phyloP scores from a whole-genome alignment of 2,329 filamentous ascomycete species.

The Aspergillus sergii region DNA sequence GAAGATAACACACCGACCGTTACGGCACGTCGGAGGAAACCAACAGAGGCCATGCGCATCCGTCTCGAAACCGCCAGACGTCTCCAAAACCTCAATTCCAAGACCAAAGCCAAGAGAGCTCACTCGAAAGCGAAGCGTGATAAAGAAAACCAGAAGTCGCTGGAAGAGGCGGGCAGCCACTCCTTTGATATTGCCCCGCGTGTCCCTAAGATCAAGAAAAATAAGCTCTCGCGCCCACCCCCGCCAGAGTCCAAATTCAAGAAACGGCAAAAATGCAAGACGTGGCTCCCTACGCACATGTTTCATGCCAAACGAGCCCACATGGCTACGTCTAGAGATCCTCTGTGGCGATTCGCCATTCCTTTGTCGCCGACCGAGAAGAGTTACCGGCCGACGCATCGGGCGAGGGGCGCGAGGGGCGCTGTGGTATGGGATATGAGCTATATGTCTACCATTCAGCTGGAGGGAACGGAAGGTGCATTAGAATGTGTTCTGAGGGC shows the following conservation, averaged over 20 bases:
- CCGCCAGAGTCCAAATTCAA: slow-evolving; percentile 71
- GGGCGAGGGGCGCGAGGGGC: slow-evolving; percentile 73
- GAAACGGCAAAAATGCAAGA: slow-evolving; percentile 84
- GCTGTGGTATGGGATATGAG: slow-evolving; percentile 91
- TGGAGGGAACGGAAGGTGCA: slow-evolving; percentile 68
- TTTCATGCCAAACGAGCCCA: slow-evolving; percentile 91
- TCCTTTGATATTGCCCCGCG: slow-evolving; percentile 42
- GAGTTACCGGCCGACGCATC: slow-evolving; percentile 83
- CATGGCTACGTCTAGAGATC: slow-evolving; percentile 77
- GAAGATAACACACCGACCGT: slow-evolving; percentile 90
- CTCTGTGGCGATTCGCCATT: slow-evolving; percentile 88
- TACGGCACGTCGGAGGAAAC: slow-evolving; percentile 56
- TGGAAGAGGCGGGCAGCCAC: slow-evolving; percentile 32
- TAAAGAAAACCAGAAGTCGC: slow-evolving; percentile 24
- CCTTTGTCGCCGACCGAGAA: slow-evolving; percentile 87
- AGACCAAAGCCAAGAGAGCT: slow-evolving; percentile 43
- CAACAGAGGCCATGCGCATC: slow-evolving; percentile 48
- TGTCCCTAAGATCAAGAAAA: slow-evolving; percentile 69
- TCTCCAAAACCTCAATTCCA: slow-evolving; percentile 62
- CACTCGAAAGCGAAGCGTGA: slow-evolving; percentile 49
- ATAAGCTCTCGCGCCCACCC: slow-evolving; percentile 66
- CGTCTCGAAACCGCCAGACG: slow-evolving; percentile 76
- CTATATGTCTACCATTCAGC: slow-evolving; percentile 83
- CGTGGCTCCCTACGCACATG: slow-evolving; percentile 91
- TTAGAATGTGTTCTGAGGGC: slow-evolving; percentile 68